Percentiles rank a stretch among this genome's conserved stretches.
These are phyloP conservation scores for Backusella tuberculispora DNA, from an alignment of 192 early-diverging fungal genomes.

Conservation along the genomic window DNA sequence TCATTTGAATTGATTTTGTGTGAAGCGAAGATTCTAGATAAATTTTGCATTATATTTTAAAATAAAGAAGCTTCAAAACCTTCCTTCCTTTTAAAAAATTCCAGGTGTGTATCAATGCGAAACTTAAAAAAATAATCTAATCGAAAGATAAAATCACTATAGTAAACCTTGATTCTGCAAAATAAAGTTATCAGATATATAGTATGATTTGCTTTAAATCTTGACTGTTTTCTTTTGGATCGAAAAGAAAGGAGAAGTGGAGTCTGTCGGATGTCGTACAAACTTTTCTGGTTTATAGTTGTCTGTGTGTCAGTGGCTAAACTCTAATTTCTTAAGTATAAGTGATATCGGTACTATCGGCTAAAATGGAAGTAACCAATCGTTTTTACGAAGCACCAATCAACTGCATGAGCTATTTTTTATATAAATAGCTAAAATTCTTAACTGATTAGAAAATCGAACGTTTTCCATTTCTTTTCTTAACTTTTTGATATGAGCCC, in stretches of 20 bases:
- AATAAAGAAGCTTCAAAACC: too few species aligned
- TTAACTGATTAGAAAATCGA: not conserved
- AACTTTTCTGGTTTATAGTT: not conserved
- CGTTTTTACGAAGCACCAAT: not conserved
- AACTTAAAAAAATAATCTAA: not conserved
- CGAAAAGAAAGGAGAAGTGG: not conserved
- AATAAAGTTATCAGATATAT: not conserved
- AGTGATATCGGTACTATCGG: not conserved
- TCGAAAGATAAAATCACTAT: not conserved
- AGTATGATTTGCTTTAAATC: not conserved
- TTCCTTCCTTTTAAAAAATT: too few species aligned
- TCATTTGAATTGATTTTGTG: not conserved
- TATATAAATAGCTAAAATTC: not conserved
- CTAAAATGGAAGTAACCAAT: conserved; percentile 19
- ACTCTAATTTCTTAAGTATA: not conserved
- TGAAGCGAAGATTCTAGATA: too few species aligned
- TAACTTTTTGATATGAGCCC: conserved; percentile 5
- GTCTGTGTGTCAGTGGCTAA: not conserved
- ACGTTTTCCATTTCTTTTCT: conserved; percentile 3
- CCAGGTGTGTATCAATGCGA: not conserved
- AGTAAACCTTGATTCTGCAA: not conserved
- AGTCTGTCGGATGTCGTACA: not conserved
- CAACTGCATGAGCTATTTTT: not conserved
- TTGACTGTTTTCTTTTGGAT: not conserved
- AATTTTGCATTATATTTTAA: too few species aligned